Conservation (phyloP, 257 asterid species). For the Cynanchum wilfordii region DNA sequence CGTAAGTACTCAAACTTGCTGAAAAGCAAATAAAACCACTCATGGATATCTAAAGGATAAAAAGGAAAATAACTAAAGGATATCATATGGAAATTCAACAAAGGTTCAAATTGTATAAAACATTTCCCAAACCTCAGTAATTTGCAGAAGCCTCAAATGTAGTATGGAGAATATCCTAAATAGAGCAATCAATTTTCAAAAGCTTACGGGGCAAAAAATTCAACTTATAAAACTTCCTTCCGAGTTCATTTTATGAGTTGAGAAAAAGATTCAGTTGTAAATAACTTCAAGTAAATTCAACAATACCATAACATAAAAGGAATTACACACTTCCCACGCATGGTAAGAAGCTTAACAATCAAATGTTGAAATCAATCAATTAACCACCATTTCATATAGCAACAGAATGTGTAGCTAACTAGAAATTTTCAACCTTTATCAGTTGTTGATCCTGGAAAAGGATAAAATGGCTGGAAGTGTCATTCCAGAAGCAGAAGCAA, state of each 20-base stretch:
- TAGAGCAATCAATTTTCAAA: neutral
- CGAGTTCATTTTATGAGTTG: neutral
- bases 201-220: neutral
- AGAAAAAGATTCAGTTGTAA: neutral
- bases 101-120: neutral
- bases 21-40: neutral
- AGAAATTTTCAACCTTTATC: slow-evolving; percentile 1
- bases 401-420: slow-evolving; percentile 4
- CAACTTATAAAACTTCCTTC: neutral
- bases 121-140: neutral
- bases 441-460: slow-evolving; percentile 6
- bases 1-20: neutral
- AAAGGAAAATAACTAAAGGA: neutral
- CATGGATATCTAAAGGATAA: neutral
- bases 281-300: neutral
- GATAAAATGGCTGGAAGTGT: neutral
- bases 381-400: neutral
- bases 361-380: neutral
- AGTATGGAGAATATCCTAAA: neutral
- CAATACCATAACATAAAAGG: neutral
- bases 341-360: neutral
- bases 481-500: slow-evolving; percentile 8
- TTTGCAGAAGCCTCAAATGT: neutral
- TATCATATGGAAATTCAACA: neutral
- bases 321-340: neutral